Evolutionary conservation across 2,329 filamentous ascomycete species (phyloP).

Genomic region (Tolypocladium ovalisporum): DNA sequence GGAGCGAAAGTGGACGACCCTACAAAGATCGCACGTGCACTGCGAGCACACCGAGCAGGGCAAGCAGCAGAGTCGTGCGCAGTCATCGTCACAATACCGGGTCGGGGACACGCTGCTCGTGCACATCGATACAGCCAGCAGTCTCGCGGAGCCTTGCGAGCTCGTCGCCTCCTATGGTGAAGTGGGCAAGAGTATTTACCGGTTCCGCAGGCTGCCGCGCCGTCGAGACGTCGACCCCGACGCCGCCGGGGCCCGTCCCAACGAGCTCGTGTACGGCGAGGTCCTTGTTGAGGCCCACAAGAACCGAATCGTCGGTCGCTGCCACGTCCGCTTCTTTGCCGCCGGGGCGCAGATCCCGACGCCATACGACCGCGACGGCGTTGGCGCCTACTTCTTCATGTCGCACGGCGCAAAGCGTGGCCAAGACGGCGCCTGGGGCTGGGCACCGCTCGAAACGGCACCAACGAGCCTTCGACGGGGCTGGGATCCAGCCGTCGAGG

Average conservation of each 20-base stretch:
- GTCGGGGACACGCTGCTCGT: conserved; percentile 52
- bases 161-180: conserved; percentile 27
- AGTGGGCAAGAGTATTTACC: conserved; percentile 10
- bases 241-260: conserved; percentile 25
- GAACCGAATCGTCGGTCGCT: conserved; percentile 39
- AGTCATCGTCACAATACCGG: conserved; percentile 20
- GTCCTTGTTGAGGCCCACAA: conserved; percentile 24
- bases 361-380: conserved; percentile 56
- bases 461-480: conserved; percentile 39
- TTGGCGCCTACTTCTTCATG: conserved; percentile 56
- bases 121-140: conserved; percentile 14
- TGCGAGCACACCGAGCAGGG: conserved; percentile 31
- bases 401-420: conserved; percentile 22
- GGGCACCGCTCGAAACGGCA: conserved; percentile 23
- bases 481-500: conserved; percentile 30
- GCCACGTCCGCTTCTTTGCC: conserved; percentile 46
- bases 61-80: neutral
- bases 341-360: conserved; percentile 34
- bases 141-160: conserved; percentile 48
- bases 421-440: conserved; percentile 2
- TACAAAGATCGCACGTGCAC: conserved; percentile 41
- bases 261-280: conserved; percentile 49
- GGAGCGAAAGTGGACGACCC: conserved; percentile 50
- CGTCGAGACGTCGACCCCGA: conserved; percentile 28
- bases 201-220: conserved; percentile 43